A percentile compares a stretch with the other conserved stretches of the same genome.
Evolutionary conservation across 2,329 filamentous ascomycete genomes (phyloP).

Genomic region (Pyrenochaeta sp.): DNA sequence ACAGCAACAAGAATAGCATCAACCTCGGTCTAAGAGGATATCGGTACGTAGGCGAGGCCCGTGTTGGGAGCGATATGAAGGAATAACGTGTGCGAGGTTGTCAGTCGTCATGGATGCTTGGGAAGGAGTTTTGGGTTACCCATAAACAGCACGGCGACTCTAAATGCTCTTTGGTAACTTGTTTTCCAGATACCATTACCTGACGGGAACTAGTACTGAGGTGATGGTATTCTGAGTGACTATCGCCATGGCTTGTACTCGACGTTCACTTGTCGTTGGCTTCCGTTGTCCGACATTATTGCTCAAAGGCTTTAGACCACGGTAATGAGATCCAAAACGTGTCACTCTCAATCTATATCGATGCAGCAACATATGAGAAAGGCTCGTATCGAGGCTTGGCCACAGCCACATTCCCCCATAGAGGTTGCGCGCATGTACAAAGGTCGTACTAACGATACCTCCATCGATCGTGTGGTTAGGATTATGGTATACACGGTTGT

Average conservation of each 20-base stretch:
- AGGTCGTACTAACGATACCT: neutral
- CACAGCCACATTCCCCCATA: constrained; percentile 7
- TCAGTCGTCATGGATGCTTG: neutral
- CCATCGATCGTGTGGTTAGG: neutral
- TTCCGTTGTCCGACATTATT: neutral
- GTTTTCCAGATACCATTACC: neutral
- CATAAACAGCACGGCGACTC: neutral
- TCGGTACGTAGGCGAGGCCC: constrained; percentile 12
- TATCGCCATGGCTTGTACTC: neutral
- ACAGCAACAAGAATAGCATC: constrained; percentile 34
- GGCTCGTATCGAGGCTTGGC: constrained; percentile 18
- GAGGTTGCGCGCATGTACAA: constrained; percentile 5
- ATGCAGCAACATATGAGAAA: constrained; percentile 15
- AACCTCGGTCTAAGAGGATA: constrained; percentile 4
- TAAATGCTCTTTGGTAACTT: neutral
- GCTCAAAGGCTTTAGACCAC: constrained; percentile 1
- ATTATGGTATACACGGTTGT: neutral
- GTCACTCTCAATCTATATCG: constrained; percentile 17
- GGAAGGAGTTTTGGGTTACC: neutral
- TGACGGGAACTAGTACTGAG: neutral
- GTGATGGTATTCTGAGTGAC: neutral
- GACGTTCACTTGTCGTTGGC: neutral
- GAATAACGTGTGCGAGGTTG: neutral
- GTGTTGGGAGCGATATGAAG: neutral
- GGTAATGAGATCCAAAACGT: constrained; percentile 4